Percentiles rank a stretch among this genome's conserved stretches.
phyloP scores from a whole-genome alignment of 139 green algal species.

The Zygnema cylindricum region DNA sequence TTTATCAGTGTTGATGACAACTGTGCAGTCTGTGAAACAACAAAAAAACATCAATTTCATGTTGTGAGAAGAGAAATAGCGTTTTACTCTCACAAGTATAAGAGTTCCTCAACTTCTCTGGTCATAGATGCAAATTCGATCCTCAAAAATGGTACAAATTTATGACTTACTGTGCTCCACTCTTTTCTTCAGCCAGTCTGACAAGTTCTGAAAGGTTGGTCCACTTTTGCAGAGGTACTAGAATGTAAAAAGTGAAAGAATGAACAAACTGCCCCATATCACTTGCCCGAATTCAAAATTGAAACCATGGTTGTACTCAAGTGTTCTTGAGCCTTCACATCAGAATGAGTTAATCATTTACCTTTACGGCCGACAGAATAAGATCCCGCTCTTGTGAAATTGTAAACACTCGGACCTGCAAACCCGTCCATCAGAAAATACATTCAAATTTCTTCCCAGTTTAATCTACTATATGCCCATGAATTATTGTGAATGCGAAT shows the following conservation, averaged over 20 bases:
- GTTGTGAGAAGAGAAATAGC: too few species aligned
- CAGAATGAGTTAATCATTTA: background rate
- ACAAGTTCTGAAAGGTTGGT: background rate
- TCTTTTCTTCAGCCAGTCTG: background rate
- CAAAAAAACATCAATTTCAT: background rate
- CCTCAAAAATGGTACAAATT: too few species aligned
- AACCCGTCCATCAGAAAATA: background rate
- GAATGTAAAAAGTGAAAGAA: background rate
- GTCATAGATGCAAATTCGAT: too few species aligned
- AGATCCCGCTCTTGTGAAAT: background rate
- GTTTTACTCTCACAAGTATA: too few species aligned
- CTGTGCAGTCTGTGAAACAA: slow-evolving; percentile 16
- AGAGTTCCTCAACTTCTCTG: too few species aligned
- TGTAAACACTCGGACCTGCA: background rate
- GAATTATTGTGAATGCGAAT: background rate
- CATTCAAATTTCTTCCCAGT: background rate
- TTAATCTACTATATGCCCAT: background rate
- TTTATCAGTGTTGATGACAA: slow-evolving; percentile 28
- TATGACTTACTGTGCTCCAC: too few species aligned
- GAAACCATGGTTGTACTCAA: too few species aligned
- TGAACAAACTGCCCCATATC: background rate
- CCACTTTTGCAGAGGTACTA: background rate
- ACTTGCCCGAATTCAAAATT: too few species aligned
- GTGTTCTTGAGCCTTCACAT: too few species aligned
- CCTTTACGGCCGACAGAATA: background rate